Conservation (phyloP, 306 rosid species). For the Glycine latifolia region DNA sequence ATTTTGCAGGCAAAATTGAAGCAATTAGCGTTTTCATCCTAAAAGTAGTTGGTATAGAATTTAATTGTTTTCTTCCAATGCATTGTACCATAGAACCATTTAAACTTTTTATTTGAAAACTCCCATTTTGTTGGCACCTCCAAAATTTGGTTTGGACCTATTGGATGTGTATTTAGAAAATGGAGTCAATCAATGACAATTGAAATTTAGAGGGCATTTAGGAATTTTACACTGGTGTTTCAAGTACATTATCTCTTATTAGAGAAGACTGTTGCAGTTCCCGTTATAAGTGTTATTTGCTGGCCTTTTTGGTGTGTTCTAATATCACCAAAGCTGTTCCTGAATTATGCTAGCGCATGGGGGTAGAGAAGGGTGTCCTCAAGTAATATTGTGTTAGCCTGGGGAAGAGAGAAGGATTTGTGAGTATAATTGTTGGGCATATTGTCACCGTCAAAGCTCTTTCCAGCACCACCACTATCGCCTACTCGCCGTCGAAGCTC, state of each 20-base stretch:
- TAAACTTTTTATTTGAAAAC: neutral
- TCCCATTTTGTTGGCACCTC: neutral
- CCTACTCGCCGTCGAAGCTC: no score
- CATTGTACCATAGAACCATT: constrained; percentile 45
- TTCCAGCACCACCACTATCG: no score
- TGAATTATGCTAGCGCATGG: neutral
- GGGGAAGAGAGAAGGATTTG: neutral
- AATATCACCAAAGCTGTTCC: neutral
- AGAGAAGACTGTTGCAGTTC: neutral
- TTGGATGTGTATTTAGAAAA: constrained; percentile 34
- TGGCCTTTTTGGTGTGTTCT: neutral
- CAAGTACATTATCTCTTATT: neutral
- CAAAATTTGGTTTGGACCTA: constrained; percentile 18
- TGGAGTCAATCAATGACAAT: constrained; percentile 24
- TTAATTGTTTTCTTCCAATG: constrained; percentile 31
- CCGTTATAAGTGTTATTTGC: neutral
- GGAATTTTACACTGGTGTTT: constrained; percentile 10
- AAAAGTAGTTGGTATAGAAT: constrained; percentile 40
- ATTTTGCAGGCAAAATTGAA: constrained; percentile 81
- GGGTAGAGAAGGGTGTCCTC: neutral
- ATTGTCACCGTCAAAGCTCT: no score
- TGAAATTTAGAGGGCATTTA: neutral
- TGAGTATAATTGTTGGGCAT: no score
- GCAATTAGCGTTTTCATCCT: constrained; percentile 67
- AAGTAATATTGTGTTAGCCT: no score